Base-by-base conservation (phyloP, 1,284 basidiomycete species). In the Austroboletus novae-zelandiae region DNA sequence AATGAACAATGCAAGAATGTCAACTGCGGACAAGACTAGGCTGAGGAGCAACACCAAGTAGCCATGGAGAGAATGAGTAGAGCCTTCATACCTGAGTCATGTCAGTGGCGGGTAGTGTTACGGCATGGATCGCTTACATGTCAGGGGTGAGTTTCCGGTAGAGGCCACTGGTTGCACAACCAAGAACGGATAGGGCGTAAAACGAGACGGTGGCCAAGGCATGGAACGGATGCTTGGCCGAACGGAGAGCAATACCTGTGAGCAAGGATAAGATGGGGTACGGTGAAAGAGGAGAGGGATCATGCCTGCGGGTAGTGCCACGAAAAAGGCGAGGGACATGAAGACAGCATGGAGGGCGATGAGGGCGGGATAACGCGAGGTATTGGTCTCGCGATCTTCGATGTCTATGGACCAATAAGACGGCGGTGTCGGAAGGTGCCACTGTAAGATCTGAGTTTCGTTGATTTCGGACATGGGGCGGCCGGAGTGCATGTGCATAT, bases 371-470 rank as follows among this genome's bases (percentile, higher is more conserved):
- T 86, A 78, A 37, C 80, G 74, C 25, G 71, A 58, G 40, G 74
- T 68, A 14, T 68, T 66, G 11, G 72, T 66, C 49, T 75, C 74
- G 4, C 66, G 68, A 48, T 80, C 75, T 37, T 85, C 81, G 58
- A 82, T 78, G 64, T 91, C 89, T 57, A 87, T 79, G 8, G 85
- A 82, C 69, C 82, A 91, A 65, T 91, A 93, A 4, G 89, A 91
- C 0, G 84, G 80, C 0, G 86, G 86, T 0, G 85, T 89, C 0
- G 83, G 81, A 2, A 71, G 65, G 64, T 91, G 89, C 52, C 72
- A 70, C 57, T 80, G 64, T 18, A 80, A 73, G 40, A 91, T 71
- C 45, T 84, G 80, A 0, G 86, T 86, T 64, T 92, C 91, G 64
- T 92, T 89, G 43, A 92, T 73, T 55, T 79, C 72, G 15, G 74